Percentiles rank a stretch among this genome's conserved stretches.
Conservation (phyloP, 345 rosid genomes). For the Laguncularia racemosa region DNA sequence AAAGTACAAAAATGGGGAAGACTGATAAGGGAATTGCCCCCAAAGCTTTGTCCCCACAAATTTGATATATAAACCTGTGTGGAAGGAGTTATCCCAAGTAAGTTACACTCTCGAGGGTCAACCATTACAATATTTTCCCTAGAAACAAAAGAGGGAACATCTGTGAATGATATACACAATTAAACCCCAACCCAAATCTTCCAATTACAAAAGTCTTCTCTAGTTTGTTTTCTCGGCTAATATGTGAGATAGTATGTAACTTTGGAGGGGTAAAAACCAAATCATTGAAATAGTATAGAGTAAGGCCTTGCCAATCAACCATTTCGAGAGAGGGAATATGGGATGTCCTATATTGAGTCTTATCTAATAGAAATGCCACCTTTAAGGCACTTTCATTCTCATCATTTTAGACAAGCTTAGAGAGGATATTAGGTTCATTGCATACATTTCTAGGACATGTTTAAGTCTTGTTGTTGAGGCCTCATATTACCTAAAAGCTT, state of each 20-base stretch:
- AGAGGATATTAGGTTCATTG: slow-evolving; percentile 93
- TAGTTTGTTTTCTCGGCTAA: slow-evolving; percentile 95
- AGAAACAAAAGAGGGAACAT: slow-evolving; percentile 85
- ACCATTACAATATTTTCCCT: slow-evolving; percentile 95
- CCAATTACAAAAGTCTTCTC: slow-evolving; percentile 95
- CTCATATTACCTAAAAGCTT: slow-evolving; percentile 98
- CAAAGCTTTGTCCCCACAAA: slow-evolving; percentile 76
- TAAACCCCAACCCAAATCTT: slow-evolving; percentile 93
- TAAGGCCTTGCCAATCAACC: slow-evolving; percentile 99
- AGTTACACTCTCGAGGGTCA: slow-evolving; percentile 90
- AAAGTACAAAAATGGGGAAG: slow-evolving; percentile 85
- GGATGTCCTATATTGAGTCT: slow-evolving; percentile 90
- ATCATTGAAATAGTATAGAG: slow-evolving; percentile 86
- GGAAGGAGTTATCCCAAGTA: slow-evolving; percentile 97
- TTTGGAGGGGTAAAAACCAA: slow-evolving; percentile 90
- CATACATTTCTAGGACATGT: slow-evolving; percentile 98
- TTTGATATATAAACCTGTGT: slow-evolving; percentile 90
- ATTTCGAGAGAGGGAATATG: slow-evolving; percentile 94
- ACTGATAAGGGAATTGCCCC: slow-evolving; percentile 96
- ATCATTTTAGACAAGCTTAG: slow-evolving; percentile 90
- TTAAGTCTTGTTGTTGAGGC: slow-evolving; percentile 92
- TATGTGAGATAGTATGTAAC: slow-evolving; percentile 91
- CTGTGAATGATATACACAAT: slow-evolving; percentile 97
- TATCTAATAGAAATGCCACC: slow-evolving; percentile 84
- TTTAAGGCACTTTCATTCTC: slow-evolving; percentile 97